Conservation (phyloP, 495 filamentous ascomycete species). For the Copromyces sp. region DNA sequence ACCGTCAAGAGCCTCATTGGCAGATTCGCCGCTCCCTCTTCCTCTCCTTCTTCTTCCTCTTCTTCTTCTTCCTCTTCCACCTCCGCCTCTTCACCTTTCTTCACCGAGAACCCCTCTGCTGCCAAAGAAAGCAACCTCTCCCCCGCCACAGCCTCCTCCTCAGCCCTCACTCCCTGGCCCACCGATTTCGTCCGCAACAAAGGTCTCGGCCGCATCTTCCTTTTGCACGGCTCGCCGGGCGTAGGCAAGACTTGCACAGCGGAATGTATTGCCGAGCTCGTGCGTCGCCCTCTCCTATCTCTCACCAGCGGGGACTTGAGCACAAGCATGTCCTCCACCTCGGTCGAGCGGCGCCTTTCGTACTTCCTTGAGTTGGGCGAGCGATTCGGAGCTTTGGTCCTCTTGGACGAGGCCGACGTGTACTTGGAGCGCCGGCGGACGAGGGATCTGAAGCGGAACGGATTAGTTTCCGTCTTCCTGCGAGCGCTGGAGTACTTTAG, state of each 20-base stretch:
- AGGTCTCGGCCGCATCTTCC: conserved; percentile 40
- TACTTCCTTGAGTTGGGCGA: conserved; percentile 33
- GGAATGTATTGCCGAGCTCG: conserved; percentile 32
- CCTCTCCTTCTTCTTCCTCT: background rate
- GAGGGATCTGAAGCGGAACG: conserved; percentile 65
- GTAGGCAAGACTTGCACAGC: conserved; percentile 43
- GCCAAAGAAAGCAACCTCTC: background rate
- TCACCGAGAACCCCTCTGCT: background rate
- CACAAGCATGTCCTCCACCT: conserved; percentile 13
- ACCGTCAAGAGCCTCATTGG: conserved; percentile 34
- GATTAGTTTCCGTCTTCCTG: conserved; percentile 57
- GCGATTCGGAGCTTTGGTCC: conserved; percentile 33
- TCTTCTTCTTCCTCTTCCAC: no score
- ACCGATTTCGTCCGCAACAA: conserved; percentile 37
- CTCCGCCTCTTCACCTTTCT: no score
- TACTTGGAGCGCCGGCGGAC: conserved; percentile 56
- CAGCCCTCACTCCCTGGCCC: conserved; percentile 23
- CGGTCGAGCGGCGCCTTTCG: conserved; percentile 27
- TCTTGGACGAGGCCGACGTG: conserved; percentile 37
- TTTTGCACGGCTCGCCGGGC: conserved; percentile 44
- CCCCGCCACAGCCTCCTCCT: conserved; percentile 15
- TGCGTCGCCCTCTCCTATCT: conserved; percentile 25
- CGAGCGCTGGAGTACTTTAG: conserved; percentile 34
- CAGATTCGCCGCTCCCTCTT: conserved; percentile 16
- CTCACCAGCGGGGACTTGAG: conserved; percentile 31